Conservation (phyloP, 441 rosid genomes). For the Arabidopsis lyrata region DNA sequence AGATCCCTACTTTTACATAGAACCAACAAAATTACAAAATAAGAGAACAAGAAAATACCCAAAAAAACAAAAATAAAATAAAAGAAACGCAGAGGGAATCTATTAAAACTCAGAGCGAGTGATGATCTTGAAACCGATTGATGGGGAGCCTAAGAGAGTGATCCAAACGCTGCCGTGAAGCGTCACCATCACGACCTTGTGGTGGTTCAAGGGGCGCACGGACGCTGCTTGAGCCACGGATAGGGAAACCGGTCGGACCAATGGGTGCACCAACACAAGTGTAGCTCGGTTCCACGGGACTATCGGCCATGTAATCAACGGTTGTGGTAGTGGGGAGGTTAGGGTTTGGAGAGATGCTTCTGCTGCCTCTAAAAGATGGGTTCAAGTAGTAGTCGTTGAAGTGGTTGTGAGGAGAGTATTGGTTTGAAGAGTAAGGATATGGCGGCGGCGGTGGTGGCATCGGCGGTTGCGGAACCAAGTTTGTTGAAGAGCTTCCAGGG, state of each 20-base stretch:
- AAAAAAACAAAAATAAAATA: neutral
- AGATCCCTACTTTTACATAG: neutral
- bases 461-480: constrained; percentile 44
- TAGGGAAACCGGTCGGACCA: constrained; percentile 49
- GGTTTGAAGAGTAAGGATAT: constrained; percentile 60
- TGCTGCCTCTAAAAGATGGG: constrained; percentile 62
- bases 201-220: constrained; percentile 46
- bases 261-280: constrained; percentile 93
- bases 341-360: constrained; percentile 51
- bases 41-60: constrained; percentile 26
- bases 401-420: constrained; percentile 49
- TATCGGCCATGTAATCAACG: constrained; percentile 49
- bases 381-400: constrained; percentile 74
- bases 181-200: constrained; percentile 35
- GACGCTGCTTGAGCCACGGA: constrained; percentile 42
- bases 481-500: constrained; percentile 52
- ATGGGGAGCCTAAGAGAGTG: constrained; percentile 40
- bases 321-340: constrained; percentile 39
- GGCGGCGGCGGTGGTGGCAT: constrained; percentile 44
- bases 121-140: constrained; percentile 51
- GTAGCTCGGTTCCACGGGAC: constrained; percentile 60
- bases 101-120: constrained; percentile 51
- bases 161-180: constrained; percentile 42
- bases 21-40: constrained; percentile 20
- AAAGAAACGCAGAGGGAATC: constrained; percentile 14